Percentiles rank a stretch among this genome's conserved stretches.
Conservation (phyloP, 768 basidiomycete genomes). For the Termitomyces titanicus region DNA sequence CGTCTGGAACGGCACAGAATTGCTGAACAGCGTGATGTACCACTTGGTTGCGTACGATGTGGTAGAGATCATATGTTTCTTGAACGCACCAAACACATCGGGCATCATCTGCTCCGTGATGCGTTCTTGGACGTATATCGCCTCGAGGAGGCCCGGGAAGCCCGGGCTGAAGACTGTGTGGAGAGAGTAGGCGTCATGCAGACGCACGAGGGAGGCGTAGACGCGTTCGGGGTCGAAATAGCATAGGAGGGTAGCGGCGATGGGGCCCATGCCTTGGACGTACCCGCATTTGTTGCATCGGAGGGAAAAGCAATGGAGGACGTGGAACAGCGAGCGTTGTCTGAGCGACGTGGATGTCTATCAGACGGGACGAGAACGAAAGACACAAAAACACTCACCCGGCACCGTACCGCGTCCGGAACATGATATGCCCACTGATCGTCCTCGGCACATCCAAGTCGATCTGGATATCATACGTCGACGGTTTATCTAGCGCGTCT, state of each 20-base stretch:
- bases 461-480: slow-evolving; percentile 92
- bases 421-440: slow-evolving; percentile 91
- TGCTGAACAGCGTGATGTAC: slow-evolving; percentile 98
- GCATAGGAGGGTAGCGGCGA: slow-evolving; percentile 90
- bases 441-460: slow-evolving; percentile 97
- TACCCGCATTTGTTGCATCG: slow-evolving; percentile 88
- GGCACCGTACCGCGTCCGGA: slow-evolving; percentile 91
- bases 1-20: slow-evolving; percentile 92
- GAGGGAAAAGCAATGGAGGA: slow-evolving; percentile 88
- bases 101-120: slow-evolving; percentile 88
- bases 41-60: slow-evolving; percentile 98
- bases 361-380: neutral
- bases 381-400: slow-evolving; percentile 60
- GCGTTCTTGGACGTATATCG: slow-evolving; percentile 94
- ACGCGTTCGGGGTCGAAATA: slow-evolving; percentile 90
- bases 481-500: slow-evolving; percentile 72
- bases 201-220: slow-evolving; percentile 78
- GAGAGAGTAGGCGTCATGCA: slow-evolving; percentile 87
- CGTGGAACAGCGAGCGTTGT: slow-evolving; percentile 93
- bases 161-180: slow-evolving; percentile 90
- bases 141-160: slow-evolving; percentile 92
- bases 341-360: slow-evolving; percentile 35
- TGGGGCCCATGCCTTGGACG: slow-evolving; percentile 98
- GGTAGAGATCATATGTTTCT: slow-evolving; percentile 85
- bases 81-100: slow-evolving; percentile 80